Percentiles rank a stretch among this genome's conserved stretches.
phyloP scores from a whole-genome alignment of 2,329 filamentous ascomycete genomes.

The Aspergillus pseudoterreus region DNA sequence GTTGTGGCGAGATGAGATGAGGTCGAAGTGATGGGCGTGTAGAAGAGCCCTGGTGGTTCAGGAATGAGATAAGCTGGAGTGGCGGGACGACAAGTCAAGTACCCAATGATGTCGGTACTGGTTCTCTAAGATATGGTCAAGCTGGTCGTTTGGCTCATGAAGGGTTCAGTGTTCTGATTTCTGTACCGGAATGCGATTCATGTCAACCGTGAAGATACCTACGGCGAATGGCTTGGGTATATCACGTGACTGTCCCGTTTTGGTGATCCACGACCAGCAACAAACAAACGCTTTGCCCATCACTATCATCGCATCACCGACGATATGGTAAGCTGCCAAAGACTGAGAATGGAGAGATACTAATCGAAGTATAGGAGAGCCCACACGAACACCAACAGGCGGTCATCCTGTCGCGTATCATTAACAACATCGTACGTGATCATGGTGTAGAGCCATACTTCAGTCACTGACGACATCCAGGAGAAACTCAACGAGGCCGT shows the following conservation, averaged over 20 bases:
- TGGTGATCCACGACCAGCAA: slow-evolving; percentile 2
- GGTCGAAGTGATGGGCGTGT: neutral
- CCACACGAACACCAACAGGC: slow-evolving; percentile 98
- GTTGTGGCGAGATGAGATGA: neutral
- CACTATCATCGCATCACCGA: neutral
- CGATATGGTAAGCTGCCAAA: slow-evolving; percentile 15
- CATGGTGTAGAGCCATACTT: neutral
- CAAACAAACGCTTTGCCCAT: slow-evolving; percentile 13
- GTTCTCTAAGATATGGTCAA: neutral
- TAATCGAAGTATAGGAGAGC: slow-evolving; percentile 62
- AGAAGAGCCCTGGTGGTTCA: neutral
- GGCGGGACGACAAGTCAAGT: too few species aligned
- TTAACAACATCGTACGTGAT: slow-evolving; percentile 84
- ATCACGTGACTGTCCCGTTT: neutral
- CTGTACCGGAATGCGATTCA: too few species aligned
- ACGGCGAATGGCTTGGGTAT: neutral
- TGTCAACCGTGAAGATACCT: too few species aligned
- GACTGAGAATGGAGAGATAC: neutral
- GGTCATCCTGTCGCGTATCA: slow-evolving; percentile 87
- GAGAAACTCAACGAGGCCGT: slow-evolving; percentile 97
- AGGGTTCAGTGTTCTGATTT: too few species aligned
- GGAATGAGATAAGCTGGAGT: too few species aligned
- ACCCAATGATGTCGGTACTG: too few species aligned
- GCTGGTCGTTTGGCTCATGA: neutral
- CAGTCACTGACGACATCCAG: slow-evolving; percentile 46